Conservation (phyloP, 768 basidiomycete genomes). For the Pleurotus eryngii region DNA sequence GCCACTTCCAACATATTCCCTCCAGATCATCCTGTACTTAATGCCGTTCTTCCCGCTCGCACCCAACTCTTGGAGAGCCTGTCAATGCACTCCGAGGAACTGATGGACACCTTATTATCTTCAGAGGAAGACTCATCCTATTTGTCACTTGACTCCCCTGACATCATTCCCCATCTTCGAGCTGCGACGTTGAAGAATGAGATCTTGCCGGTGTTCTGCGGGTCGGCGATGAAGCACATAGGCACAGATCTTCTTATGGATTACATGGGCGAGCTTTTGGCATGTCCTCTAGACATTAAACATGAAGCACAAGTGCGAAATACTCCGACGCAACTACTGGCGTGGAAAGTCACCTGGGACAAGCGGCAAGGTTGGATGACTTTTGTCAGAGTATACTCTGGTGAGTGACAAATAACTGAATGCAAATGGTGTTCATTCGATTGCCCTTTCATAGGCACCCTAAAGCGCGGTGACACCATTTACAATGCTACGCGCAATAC, state of each 20-base stretch:
- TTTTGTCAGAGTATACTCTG: slow-evolving; percentile 85
- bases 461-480: slow-evolving; percentile 59
- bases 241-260: slow-evolving; percentile 82
- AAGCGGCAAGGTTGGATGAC: slow-evolving; percentile 87
- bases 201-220: slow-evolving; percentile 78
- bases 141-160: slow-evolving; percentile 48
- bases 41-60: slow-evolving; percentile 65
- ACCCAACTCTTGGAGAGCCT: slow-evolving; percentile 72
- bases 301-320: slow-evolving; percentile 42
- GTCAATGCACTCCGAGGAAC: slow-evolving; percentile 74
- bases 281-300: slow-evolving; percentile 69
- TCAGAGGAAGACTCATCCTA: slow-evolving; percentile 62
- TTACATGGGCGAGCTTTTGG: slow-evolving; percentile 76
- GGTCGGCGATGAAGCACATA: slow-evolving; percentile 76
- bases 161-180: slow-evolving; percentile 65
- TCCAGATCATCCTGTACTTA: slow-evolving; percentile 60
- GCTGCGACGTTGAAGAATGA: slow-evolving; percentile 60
- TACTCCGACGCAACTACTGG: slow-evolving; percentile 59
- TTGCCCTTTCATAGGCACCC: slow-evolving; percentile 45
- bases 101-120: slow-evolving; percentile 70
- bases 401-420: slow-evolving; percentile 34
- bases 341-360: slow-evolving; percentile 91
- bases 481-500: slow-evolving; percentile 66
- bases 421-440: background rate
- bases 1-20: slow-evolving; percentile 43